Evolutionary conservation across 257 asterid genomes (phyloP).

Genomic region (Jacaranda mimosifolia): DNA sequence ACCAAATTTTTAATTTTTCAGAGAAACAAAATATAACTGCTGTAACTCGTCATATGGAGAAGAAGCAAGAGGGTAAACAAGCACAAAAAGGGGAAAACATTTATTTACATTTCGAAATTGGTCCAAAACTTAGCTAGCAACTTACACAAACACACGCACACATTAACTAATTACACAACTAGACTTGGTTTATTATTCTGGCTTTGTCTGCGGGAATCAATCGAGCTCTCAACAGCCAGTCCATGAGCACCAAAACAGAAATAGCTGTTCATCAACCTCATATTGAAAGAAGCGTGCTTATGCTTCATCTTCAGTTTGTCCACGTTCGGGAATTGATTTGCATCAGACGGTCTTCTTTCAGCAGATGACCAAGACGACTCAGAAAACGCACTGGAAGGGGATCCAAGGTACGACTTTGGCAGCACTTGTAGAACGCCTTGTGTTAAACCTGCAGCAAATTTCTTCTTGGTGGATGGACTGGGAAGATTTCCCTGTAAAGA

Average conservation of each 20-base stretch:
- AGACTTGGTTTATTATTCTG: conserved; percentile 31
- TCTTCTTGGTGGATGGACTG: conserved; percentile 69
- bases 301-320: conserved; percentile 50
- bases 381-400: conserved; percentile 64
- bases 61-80: neutral
- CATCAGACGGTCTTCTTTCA: conserved; percentile 38
- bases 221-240: conserved; percentile 52
- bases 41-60: neutral
- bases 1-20: too few relatives aligned
- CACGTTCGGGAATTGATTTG: conserved; percentile 40
- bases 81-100: neutral
- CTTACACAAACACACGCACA: conserved; percentile 16
- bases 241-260: conserved; percentile 84
- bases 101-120: conserved; percentile 5
- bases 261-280: conserved; percentile 70
- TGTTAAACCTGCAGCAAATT: conserved; percentile 58
- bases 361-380: conserved; percentile 68
- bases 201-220: conserved; percentile 21
- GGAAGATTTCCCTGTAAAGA: conserved; percentile 48
- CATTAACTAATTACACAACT: conserved; percentile 26
- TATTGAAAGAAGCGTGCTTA: conserved; percentile 59
- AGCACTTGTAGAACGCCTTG: conserved; percentile 67
- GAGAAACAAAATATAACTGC: too few relatives aligned
- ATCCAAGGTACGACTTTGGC: conserved; percentile 52
- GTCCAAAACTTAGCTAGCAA: neutral